These are phyloP conservation scores for Globisporangium solare DNA, from an alignment of 352 stramenopile genomes.

Conservation along the genomic window DNA sequence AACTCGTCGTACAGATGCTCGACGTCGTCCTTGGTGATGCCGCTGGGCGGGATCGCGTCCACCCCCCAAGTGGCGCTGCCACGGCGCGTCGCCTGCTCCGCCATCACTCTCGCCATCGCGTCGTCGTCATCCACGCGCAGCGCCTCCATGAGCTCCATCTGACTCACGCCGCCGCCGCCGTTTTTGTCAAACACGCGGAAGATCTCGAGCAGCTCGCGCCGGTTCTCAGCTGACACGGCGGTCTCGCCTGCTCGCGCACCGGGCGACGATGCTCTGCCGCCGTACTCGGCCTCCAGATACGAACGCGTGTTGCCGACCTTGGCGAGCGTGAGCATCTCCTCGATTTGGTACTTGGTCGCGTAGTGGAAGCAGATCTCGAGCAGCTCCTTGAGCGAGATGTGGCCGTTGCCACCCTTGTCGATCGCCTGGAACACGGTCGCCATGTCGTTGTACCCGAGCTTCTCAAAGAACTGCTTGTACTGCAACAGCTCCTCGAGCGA, in stretches of 20 bases:
- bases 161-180: slow-evolving; percentile 51
- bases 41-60: slow-evolving; percentile 18
- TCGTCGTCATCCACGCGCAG: slow-evolving; percentile 65
- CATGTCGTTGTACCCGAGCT: slow-evolving; percentile 61
- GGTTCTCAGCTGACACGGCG: slow-evolving; percentile 27
- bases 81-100: slow-evolving; percentile 24
- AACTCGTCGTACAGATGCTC: slow-evolving; percentile 52
- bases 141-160: slow-evolving; percentile 72
- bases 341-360: slow-evolving; percentile 46
- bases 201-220: slow-evolving; percentile 48
- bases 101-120: slow-evolving; percentile 36
- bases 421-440: slow-evolving; percentile 63
- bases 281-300: slow-evolving; percentile 28
- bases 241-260: not conserved
- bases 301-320: slow-evolving; percentile 54
- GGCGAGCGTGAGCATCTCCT: slow-evolving; percentile 66
- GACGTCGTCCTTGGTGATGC: slow-evolving; percentile 55
- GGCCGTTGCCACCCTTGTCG: slow-evolving; percentile 54
- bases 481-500: slow-evolving; percentile 45
- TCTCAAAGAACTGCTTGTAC: slow-evolving; percentile 61
- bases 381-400: slow-evolving; percentile 54
- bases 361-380: slow-evolving; percentile 68
- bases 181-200: slow-evolving; percentile 74
- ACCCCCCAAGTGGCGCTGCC: slow-evolving; percentile 6
- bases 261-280: not conserved